Conservation (phyloP, 2,329 filamentous ascomycete genomes). For the Geosmithia flava region DNA sequence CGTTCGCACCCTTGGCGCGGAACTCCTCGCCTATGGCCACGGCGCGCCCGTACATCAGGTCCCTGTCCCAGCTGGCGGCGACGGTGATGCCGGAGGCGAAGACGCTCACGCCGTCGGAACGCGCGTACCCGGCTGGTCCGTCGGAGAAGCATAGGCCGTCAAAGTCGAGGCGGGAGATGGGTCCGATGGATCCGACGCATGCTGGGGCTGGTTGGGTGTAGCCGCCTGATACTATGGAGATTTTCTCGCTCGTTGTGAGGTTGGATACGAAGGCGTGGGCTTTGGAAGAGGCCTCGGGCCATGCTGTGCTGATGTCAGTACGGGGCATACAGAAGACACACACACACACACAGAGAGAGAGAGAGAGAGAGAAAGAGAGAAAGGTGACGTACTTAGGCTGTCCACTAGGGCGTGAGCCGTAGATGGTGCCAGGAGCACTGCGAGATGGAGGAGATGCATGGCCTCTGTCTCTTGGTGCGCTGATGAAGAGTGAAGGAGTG, state of each 20-base stretch:
- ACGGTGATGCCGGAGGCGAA: conserved; percentile 70
- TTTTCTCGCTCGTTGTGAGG: conserved; percentile 57
- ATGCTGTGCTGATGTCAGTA: no score
- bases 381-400: no score
- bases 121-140: conserved; percentile 67
- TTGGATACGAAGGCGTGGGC: conserved; percentile 43
- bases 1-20: conserved; percentile 63
- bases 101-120: conserved; percentile 67
- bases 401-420: no score
- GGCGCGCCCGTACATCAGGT: conserved; percentile 45
- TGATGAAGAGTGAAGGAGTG: no score
- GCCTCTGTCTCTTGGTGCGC: no score
- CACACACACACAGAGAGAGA: no score
- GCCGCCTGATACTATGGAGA: conserved; percentile 36
- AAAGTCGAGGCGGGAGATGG: conserved; percentile 58
- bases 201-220: conserved; percentile 31
- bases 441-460: no score
- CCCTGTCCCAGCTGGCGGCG: conserved; percentile 71
- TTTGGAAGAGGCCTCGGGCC: conserved; percentile 46
- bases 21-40: conserved; percentile 46
- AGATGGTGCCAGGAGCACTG: no score
- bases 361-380: no score
- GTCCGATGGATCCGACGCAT: conserved; percentile 69
- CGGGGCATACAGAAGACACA: no score
- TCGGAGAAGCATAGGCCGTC: conserved; percentile 77